Conservation (phyloP, 139 green algal species). For the Edaphochlamys debaryana region DNA sequence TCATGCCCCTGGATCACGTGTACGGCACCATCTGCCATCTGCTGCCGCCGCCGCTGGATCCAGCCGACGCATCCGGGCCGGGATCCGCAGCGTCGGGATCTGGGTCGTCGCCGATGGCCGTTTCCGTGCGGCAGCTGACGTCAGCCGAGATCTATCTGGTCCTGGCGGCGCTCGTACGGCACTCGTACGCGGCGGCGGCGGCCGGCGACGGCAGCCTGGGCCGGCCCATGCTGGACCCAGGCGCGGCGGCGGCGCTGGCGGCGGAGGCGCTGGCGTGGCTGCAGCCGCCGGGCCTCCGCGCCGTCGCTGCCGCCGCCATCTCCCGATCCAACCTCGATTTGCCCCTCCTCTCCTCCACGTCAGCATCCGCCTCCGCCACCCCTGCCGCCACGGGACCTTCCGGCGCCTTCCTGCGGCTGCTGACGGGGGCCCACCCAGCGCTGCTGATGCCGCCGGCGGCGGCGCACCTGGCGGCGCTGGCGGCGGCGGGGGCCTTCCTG, state of each 20-base stretch:
- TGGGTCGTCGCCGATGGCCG: neutral
- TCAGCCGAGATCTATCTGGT: conserved; percentile 44
- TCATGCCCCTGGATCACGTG: conserved; percentile 54
- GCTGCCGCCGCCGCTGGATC: conserved; percentile 26
- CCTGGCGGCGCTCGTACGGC: conserved; percentile 46
- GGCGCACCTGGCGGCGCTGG: conserved; percentile 27
- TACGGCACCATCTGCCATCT: conserved; percentile 46
- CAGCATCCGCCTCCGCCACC: neutral
- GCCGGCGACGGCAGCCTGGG: conserved; percentile 38
- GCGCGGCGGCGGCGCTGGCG: conserved; percentile 42
- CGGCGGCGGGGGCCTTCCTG: conserved; percentile 50
- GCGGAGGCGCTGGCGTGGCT: conserved; percentile 37
- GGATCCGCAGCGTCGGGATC: neutral
- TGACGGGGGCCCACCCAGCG: conserved; percentile 17
- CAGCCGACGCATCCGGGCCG: too few relatives aligned
- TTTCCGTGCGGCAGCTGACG: conserved; percentile 33
- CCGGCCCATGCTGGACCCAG: conserved; percentile 40
- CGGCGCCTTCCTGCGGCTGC: neutral
- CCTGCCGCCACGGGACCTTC: neutral
- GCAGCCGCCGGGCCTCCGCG: neutral
- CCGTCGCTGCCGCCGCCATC: conserved; percentile 21
- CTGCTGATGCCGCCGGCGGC: conserved; percentile 38
- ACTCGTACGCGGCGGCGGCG: conserved; percentile 33
- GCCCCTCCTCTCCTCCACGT: neutral
- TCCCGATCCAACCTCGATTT: conserved; percentile 1